Conservation (phyloP, 2,329 filamentous ascomycete genomes). For the Mycocentrospora acerina region DNA sequence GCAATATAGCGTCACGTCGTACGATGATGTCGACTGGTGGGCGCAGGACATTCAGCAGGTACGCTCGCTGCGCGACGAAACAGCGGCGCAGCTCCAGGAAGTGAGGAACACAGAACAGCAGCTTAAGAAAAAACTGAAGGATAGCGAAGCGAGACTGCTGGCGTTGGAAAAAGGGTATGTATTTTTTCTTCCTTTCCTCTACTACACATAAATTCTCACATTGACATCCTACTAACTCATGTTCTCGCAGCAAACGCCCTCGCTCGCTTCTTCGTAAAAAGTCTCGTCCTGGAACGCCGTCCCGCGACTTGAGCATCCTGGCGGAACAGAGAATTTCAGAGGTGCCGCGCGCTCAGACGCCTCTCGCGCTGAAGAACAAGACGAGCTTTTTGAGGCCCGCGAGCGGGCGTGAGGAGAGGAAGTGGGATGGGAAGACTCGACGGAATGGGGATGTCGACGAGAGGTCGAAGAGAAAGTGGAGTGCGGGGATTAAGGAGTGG, state of each 20-base stretch:
- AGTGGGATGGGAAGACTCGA: too few species aligned
- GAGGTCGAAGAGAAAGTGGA: conserved; percentile 24
- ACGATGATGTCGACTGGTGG: conserved; percentile 31
- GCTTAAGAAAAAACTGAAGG: conserved; percentile 35
- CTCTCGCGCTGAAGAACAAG: too few species aligned
- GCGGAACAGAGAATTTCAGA: too few species aligned
- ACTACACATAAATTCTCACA: conserved; percentile 16
- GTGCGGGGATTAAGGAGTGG: conserved; percentile 21
- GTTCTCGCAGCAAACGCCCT: conserved; percentile 10
- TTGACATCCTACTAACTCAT: not conserved
- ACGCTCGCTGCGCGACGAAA: conserved; percentile 36
- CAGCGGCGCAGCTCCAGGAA: conserved; percentile 34
- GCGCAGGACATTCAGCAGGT: conserved; percentile 37
- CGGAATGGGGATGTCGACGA: conserved; percentile 12
- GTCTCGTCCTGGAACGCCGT: conserved; percentile 7
- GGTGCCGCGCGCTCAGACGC: too few species aligned
- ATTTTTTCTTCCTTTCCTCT: not conserved
- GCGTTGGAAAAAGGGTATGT: conserved; percentile 26
- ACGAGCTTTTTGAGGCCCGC: too few species aligned
- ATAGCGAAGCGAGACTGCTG: conserved; percentile 35
- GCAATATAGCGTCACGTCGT: conserved; percentile 17
- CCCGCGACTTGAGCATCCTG: not conserved
- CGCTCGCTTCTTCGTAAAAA: conserved; percentile 20
- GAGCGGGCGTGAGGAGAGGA: too few species aligned
- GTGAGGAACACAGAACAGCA: conserved; percentile 31